These are phyloP conservation scores for Thraustochytrium striatum DNA, from an alignment of 352 stramenopile species.

Conservation along the genomic window DNA sequence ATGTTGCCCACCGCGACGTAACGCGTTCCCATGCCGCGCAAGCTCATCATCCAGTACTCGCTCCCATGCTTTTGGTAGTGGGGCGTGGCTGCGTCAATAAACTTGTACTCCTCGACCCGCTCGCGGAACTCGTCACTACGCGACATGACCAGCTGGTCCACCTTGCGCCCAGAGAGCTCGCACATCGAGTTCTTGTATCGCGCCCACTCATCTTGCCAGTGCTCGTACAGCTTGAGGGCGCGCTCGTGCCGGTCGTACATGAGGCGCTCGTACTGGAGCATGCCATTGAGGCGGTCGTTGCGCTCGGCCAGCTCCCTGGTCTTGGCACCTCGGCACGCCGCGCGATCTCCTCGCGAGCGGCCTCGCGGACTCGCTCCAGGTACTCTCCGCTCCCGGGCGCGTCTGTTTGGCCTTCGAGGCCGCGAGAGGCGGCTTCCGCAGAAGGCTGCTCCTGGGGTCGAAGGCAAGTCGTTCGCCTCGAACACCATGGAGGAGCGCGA, in stretches of 20 bases:
- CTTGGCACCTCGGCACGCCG: neutral
- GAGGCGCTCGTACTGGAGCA: constrained; percentile 42
- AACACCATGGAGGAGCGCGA: too few species aligned
- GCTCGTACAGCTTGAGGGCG: constrained; percentile 3
- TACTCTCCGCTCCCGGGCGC: neutral
- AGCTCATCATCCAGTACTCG: constrained; percentile 80
- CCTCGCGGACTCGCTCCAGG: constrained; percentile 5
- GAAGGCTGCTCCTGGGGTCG: too few species aligned
- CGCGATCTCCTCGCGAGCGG: constrained; percentile 2
- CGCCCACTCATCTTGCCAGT: constrained; percentile 44
- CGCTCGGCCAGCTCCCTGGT: neutral
- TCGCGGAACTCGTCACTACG: constrained; percentile 74
- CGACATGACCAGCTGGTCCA: constrained; percentile 74
- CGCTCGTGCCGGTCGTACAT: constrained; percentile 30
- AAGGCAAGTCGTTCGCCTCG: too few species aligned
- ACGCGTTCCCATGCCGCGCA: constrained; percentile 74
- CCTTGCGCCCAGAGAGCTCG: neutral
- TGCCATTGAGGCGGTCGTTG: neutral
- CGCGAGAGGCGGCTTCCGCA: too few species aligned
- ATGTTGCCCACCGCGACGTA: constrained; percentile 83
- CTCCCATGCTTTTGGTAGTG: constrained; percentile 74
- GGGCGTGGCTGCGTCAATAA: constrained; percentile 75
- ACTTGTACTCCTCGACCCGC: constrained; percentile 78
- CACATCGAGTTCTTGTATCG: constrained; percentile 22
- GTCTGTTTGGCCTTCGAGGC: too few species aligned